Evolutionary conservation across 2,329 filamentous ascomycete species (phyloP).

Genomic region (Xenoacremonium recifei): DNA sequence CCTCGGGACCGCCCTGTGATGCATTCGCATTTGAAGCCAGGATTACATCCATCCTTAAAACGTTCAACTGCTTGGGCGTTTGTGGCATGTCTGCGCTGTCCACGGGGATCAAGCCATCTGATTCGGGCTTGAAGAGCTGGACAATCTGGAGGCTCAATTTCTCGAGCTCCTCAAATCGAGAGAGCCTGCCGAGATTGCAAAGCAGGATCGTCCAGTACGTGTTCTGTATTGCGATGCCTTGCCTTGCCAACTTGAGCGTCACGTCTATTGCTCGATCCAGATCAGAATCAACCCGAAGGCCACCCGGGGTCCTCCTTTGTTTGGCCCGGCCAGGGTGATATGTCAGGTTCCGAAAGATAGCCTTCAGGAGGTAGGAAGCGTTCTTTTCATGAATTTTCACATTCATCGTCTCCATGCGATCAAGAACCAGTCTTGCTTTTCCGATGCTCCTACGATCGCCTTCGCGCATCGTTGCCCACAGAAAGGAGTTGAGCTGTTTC

Average conservation of each 20-base stretch:
- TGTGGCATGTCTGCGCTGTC: constrained; percentile 43
- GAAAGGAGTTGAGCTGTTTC: constrained; percentile 22
- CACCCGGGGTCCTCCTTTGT: constrained; percentile 10
- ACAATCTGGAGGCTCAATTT: constrained; percentile 43
- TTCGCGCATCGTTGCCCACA: constrained; percentile 11
- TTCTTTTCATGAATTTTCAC: constrained; percentile 27
- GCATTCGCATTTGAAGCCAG: too few species aligned
- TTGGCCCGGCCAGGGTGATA: constrained; percentile 18
- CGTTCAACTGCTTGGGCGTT: not conserved
- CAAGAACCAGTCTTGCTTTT: constrained; percentile 26
- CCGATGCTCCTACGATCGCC: constrained; percentile 13
- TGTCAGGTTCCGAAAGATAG: constrained; percentile 26
- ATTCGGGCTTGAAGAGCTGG: constrained; percentile 33
- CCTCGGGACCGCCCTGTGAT: not conserved
- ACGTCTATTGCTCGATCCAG: constrained; percentile 32
- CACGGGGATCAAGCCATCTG: constrained; percentile 38
- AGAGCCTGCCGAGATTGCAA: constrained; percentile 41
- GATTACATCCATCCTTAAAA: too few species aligned
- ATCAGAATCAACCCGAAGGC: constrained; percentile 15
- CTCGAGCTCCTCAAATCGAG: constrained; percentile 44
- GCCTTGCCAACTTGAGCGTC: constrained; percentile 26
- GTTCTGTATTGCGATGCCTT: constrained; percentile 34
- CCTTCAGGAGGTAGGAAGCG: constrained; percentile 23
- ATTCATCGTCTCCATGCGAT: constrained; percentile 31
- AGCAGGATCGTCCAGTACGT: constrained; percentile 44